phyloP scores from a whole-genome alignment of 148 eudicot species.

The Heliosperma pusillum region DNA sequence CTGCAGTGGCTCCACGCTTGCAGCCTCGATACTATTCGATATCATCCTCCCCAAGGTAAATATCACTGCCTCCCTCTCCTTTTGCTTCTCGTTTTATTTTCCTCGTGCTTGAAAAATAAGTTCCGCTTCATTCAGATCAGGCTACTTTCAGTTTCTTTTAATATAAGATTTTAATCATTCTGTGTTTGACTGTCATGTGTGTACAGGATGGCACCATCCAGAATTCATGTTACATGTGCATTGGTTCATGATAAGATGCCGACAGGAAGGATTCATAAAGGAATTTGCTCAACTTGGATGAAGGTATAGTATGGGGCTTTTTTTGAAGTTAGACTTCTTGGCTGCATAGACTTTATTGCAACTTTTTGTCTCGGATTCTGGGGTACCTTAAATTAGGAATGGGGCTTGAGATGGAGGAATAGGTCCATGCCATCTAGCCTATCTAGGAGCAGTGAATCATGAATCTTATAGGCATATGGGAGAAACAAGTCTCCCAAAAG shows the following conservation, averaged over 20 bases:
- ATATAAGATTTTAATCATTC: neutral
- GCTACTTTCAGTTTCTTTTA: neutral
- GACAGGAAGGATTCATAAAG: constrained; percentile 85
- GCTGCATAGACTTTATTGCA: neutral
- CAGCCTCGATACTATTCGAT: constrained; percentile 96
- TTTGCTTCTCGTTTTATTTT: neutral
- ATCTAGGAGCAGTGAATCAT: no score
- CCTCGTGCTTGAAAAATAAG: neutral
- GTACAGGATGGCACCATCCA: constrained; percentile 72
- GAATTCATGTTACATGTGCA: constrained; percentile 94
- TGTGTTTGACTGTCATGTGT: constrained; percentile 9
- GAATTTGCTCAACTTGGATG: constrained; percentile 99
- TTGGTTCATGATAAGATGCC: constrained; percentile 81
- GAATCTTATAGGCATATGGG: no score
- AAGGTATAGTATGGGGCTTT: no score
- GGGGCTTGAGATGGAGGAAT: neutral
- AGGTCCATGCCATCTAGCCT: no score
- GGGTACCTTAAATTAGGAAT: neutral
- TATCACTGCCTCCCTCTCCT: neutral
- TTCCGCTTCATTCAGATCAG: neutral
- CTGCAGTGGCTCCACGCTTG: constrained; percentile 83
- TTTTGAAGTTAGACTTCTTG: constrained; percentile 26
- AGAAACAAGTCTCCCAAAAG: no score
- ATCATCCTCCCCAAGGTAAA: constrained; percentile 84
- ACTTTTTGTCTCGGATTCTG: neutral